A percentile compares a stretch with the other conserved stretches of the same genome.
Conservation (phyloP, 1,284 basidiomycete species). For the Puccinia triticina region DNA sequence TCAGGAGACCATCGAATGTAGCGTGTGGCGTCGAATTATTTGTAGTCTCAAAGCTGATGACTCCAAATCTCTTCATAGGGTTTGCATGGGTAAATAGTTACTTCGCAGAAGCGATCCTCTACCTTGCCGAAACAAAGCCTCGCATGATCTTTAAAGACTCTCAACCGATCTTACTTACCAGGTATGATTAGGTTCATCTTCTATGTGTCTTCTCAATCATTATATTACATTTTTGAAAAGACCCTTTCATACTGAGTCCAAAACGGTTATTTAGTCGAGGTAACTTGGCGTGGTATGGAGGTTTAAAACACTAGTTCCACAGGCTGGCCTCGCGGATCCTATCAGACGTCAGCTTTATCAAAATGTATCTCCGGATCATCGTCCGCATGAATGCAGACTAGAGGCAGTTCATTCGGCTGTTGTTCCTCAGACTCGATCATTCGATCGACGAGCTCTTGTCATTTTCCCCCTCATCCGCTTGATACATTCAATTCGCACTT, state of each 20-base stretch:
- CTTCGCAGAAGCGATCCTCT: constrained; percentile 55
- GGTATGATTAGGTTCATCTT: background rate
- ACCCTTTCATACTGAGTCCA: background rate
- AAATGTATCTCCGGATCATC: too few species aligned
- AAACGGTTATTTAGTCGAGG: background rate
- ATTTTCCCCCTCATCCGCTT: too few species aligned
- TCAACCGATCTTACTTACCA: background rate
- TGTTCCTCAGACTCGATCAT: too few species aligned
- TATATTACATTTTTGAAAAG: background rate
- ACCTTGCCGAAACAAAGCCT: constrained; percentile 54
- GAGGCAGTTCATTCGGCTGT: too few species aligned
- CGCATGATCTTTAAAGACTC: constrained; percentile 50
- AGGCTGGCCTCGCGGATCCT: too few species aligned
- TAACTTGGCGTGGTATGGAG: constrained; percentile 1
- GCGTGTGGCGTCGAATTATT: background rate
- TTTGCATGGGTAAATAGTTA: constrained; percentile 57
- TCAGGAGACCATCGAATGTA: background rate
- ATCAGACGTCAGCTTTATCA: too few species aligned
- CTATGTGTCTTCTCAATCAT: background rate
- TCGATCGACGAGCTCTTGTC: too few species aligned
- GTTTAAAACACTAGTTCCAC: background rate
- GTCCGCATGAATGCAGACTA: too few species aligned
- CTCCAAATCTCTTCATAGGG: constrained; percentile 39
- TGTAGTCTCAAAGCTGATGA: background rate
- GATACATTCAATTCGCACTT: too few species aligned